Percentiles rank a stretch among this genome's conserved stretches.
Conservation (phyloP, 2,329 filamentous ascomycete genomes). For the Cladosporium sp. region DNA sequence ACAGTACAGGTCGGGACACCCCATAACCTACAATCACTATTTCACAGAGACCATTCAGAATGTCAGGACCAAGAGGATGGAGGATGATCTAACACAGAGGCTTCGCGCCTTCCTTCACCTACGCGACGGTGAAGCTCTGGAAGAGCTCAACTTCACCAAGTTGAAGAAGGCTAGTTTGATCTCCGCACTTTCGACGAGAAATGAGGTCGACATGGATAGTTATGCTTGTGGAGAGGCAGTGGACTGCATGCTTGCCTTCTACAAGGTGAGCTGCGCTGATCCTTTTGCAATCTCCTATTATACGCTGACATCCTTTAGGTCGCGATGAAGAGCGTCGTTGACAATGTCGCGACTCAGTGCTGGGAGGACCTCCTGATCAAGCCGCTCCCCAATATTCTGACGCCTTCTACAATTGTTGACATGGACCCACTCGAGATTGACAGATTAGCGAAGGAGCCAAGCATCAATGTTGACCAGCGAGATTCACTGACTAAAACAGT, state of each 20-base stretch:
- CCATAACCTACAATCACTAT: constrained; percentile 37
- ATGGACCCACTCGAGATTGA: neutral
- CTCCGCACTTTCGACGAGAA: neutral
- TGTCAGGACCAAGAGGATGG: constrained; percentile 14
- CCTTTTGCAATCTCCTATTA: neutral
- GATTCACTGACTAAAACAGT: neutral
- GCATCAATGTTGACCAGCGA: neutral
- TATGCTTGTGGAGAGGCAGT: constrained; percentile 30
- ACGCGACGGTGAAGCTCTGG: constrained; percentile 10
- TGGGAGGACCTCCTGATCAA: constrained; percentile 3
- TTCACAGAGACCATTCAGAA: constrained; percentile 35
- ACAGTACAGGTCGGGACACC: constrained; percentile 35
- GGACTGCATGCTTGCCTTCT: constrained; percentile 33
- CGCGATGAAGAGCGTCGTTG: constrained; percentile 37
- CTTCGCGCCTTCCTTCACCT: constrained; percentile 8
- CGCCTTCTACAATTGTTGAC: neutral
- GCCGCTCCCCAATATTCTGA: neutral
- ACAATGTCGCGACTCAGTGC: constrained; percentile 33
- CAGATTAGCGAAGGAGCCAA: neutral
- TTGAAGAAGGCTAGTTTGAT: constrained; percentile 7
- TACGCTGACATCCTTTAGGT: constrained; percentile 28
- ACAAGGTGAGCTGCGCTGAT: constrained; percentile 27
- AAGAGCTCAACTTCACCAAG: neutral
- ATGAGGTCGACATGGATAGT: constrained; percentile 1
- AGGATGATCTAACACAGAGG: neutral